Evolutionary conservation across 139 green algal species (phyloP).

Genomic region (Closterium sp.): DNA sequence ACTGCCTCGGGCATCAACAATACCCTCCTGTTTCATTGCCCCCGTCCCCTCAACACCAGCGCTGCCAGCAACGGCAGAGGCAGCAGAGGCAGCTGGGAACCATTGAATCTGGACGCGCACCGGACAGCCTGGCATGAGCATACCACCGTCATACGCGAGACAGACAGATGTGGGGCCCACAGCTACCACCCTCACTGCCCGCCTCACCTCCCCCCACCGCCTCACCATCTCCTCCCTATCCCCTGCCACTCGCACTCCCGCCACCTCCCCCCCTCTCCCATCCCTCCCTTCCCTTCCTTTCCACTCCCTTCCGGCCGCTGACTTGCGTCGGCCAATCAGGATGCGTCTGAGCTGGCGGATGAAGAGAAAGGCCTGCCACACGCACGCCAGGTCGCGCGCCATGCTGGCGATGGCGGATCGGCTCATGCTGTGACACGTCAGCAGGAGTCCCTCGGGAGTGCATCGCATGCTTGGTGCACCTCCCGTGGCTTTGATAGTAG

Average conservation of each 20-base stretch:
- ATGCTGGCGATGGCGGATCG: neutral
- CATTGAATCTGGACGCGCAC: neutral
- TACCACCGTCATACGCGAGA: neutral
- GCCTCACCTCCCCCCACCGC: slow-evolving; percentile 13
- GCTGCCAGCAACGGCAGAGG: no score
- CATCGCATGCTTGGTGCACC: neutral
- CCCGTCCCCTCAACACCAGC: no score
- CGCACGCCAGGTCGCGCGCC: neutral
- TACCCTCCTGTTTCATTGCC: no score
- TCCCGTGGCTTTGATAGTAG: neutral
- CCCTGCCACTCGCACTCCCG: neutral
- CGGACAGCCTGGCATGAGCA: neutral
- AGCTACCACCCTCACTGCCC: slow-evolving; percentile 2
- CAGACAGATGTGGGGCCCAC: slow-evolving; percentile 1
- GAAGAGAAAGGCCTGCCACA: neutral
- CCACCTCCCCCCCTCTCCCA: neutral
- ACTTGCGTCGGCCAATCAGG: neutral
- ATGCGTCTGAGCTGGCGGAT: neutral
- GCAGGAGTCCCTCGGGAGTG: neutral
- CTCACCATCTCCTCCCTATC: slow-evolving; percentile 11
- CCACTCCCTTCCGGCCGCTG: neutral
- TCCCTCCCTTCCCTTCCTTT: neutral
- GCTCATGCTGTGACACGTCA: neutral
- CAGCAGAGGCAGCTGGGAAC: neutral
- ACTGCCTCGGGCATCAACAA: neutral